A percentile compares a stretch with the other conserved stretches of the same genome.
Evolutionary conservation across 305 asterid genomes (phyloP).

Genomic region (Fraxinus nigra): DNA sequence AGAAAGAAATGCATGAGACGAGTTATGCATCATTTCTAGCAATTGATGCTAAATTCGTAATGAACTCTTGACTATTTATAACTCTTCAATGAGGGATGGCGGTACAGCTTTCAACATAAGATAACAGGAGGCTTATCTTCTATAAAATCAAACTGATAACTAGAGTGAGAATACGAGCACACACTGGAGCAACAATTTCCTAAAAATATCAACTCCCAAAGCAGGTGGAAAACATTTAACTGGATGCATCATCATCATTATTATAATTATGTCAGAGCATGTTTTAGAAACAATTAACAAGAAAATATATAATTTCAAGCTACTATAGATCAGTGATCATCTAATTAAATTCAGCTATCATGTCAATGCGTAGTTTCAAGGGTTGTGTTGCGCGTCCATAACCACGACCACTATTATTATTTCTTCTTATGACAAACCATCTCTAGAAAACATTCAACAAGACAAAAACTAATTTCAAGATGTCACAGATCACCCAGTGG

Average conservation of each 20-base stretch:
- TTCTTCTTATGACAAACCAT: background rate
- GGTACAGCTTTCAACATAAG: background rate
- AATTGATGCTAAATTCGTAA: background rate
- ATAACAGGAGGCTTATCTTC: background rate
- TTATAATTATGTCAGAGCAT: background rate
- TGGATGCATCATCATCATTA: background rate
- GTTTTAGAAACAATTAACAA: background rate
- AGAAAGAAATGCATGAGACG: background rate
- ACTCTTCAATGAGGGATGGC: background rate
- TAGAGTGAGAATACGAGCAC: background rate
- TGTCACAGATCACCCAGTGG: background rate
- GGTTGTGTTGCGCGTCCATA: background rate
- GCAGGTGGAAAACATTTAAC: background rate
- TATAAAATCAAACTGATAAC: background rate
- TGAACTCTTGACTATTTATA: background rate
- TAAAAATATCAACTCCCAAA: background rate
- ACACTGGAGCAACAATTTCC: background rate
- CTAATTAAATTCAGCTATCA: background rate
- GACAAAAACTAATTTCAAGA: slow-evolving; percentile 7
- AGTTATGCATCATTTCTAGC: background rate
- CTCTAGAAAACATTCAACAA: slow-evolving; percentile 1
- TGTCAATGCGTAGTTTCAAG: background rate
- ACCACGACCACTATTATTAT: background rate
- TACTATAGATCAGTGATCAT: background rate
- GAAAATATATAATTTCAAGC: background rate